phyloP scores from a whole-genome alignment of 345 rosid genomes.

The Salix arbutifolia region DNA sequence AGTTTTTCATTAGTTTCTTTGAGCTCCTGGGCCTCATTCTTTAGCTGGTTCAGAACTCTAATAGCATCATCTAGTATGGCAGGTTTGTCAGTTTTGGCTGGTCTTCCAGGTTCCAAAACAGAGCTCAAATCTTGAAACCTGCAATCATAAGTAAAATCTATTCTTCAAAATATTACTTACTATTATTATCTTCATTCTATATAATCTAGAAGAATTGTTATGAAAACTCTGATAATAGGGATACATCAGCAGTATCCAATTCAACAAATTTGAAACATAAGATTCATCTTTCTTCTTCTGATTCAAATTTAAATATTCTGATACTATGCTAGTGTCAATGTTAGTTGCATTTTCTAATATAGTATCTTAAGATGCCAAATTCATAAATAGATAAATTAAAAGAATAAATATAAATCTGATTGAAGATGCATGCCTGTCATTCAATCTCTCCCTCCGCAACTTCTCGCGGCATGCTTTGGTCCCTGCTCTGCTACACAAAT shows the following conservation, averaged over 20 bases:
- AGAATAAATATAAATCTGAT: neutral
- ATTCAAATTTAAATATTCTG: neutral
- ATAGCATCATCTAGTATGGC: conserved; percentile 30
- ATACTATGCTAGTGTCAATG: neutral
- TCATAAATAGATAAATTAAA: neutral
- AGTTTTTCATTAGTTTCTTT: conserved; percentile 27
- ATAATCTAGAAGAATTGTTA: neutral
- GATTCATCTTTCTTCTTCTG: too few species aligned
- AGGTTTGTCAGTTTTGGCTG: conserved; percentile 23
- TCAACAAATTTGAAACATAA: neutral
- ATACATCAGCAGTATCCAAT: neutral
- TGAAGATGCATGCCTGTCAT: conserved; percentile 23
- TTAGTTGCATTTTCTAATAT: neutral
- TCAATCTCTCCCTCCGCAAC: conserved; percentile 29
- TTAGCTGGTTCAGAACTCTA: conserved; percentile 26
- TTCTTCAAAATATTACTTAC: neutral
- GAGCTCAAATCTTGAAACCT: conserved; percentile 31
- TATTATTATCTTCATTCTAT: neutral
- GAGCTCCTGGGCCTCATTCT: conserved; percentile 25
- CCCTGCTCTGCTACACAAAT: conserved; percentile 18
- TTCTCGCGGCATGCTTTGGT: conserved; percentile 32
- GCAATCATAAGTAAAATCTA: conserved; percentile 1
- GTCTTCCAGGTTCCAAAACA: conserved; percentile 34
- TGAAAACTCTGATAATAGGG: neutral
- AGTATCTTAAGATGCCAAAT: neutral